Conservation (phyloP, 2,329 filamentous ascomycete genomes). For the Diaporthe aspalathi region DNA sequence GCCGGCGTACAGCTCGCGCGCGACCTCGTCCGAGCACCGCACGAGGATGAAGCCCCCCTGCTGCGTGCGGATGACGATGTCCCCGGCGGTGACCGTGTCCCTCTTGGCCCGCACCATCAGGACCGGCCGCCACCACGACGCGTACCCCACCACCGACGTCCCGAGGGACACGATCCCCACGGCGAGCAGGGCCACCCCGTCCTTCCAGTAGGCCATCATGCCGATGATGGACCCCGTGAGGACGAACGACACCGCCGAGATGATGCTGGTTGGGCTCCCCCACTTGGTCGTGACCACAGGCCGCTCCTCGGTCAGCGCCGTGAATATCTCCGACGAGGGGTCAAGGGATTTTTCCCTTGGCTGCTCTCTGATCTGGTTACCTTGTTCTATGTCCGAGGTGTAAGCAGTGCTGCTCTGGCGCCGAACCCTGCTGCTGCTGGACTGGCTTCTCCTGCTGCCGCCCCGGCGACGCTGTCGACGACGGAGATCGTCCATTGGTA, state of each 20-base stretch:
- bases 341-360: constrained; percentile 50
- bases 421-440: background rate
- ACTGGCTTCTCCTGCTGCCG: constrained; percentile 4
- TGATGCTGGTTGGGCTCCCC: constrained; percentile 63
- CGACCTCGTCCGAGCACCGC: constrained; percentile 3
- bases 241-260: constrained; percentile 49
- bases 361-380: background rate
- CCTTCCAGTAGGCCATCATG: constrained; percentile 54
- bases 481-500: background rate
- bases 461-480: background rate
- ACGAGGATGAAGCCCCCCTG: constrained; percentile 13
- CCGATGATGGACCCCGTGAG: constrained; percentile 60
- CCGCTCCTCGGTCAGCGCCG: constrained; percentile 51
- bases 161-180: constrained; percentile 47
- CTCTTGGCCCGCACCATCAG: constrained; percentile 56
- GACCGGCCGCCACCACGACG: constrained; percentile 67
- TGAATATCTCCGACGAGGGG: constrained; percentile 54
- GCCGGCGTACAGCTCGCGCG: background rate
- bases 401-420: background rate
- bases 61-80: constrained; percentile 6
- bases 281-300: constrained; percentile 61
- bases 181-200: constrained; percentile 59
- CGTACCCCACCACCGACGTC: constrained; percentile 65
- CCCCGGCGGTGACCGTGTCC: background rate
- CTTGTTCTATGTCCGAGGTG: constrained; percentile 1